Evolutionary conservation across 1,284 basidiomycete genomes (phyloP).

Genomic region (Pterulicium gracile): DNA sequence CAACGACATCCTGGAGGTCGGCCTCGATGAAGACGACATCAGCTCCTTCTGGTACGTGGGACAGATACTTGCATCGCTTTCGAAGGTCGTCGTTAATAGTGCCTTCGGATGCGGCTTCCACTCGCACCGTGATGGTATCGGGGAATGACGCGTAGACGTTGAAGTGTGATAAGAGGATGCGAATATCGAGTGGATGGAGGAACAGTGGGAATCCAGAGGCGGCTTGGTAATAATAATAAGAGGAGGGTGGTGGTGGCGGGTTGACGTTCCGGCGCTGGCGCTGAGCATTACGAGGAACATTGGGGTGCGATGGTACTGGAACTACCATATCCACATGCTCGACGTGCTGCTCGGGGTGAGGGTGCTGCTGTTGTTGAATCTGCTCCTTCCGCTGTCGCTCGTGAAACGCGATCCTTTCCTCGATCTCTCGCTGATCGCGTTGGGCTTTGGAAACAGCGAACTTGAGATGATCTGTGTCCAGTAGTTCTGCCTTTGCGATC

Average conservation of each 20-base stretch:
- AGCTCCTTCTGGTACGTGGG: constrained; percentile 83
- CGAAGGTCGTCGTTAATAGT: constrained; percentile 87
- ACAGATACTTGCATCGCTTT: constrained; percentile 91
- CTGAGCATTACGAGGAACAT: constrained; percentile 26
- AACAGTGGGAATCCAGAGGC: constrained; percentile 87
- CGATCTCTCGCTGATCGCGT: constrained; percentile 49
- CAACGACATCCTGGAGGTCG: constrained; percentile 70
- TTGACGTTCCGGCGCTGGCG: constrained; percentile 67
- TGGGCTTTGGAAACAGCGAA: constrained; percentile 50
- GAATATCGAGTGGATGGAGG: constrained; percentile 93
- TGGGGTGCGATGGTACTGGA: constrained; percentile 14
- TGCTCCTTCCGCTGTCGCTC: constrained; percentile 29
- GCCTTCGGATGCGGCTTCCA: constrained; percentile 69
- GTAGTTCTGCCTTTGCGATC: constrained; percentile 63
- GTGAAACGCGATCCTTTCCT: constrained; percentile 26
- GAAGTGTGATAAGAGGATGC: constrained; percentile 83
- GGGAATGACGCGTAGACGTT: constrained; percentile 81
- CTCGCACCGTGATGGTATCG: constrained; percentile 65
- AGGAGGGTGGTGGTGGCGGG: constrained; percentile 69
- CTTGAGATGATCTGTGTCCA: constrained; percentile 55
- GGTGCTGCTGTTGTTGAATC: constrained; percentile 11
- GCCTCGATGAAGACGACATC: constrained; percentile 95
- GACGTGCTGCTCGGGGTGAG: constrained; percentile 20
- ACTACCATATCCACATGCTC: constrained; percentile 40
- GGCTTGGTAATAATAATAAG: constrained; percentile 95